Evolutionary conservation across 73 alveolate species (phyloP), one percentile per base, ranked within the genome.

Genomic region (Halteria grandinella): DNA sequence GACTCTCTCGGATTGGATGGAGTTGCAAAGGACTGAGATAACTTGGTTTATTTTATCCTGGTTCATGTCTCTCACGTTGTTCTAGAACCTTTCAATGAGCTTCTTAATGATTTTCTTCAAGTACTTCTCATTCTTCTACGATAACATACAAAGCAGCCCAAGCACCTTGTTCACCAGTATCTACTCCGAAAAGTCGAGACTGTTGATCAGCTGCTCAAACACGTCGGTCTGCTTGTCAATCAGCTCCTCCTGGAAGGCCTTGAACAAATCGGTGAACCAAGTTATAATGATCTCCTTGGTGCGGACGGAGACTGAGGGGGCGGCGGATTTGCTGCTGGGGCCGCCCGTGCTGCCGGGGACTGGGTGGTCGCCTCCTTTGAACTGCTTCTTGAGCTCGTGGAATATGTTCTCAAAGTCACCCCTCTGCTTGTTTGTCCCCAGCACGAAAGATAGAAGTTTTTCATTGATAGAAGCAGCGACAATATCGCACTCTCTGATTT

Each of bases 261-360:
- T 80, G 53, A 80, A 69, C 52, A 80, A 53, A n/a, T 69, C 54
- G 40, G 72, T 80, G 50, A 80, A 69, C 90, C 90, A 80, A 14
- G 29, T 52, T n/a, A 80, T 47, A 17, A 73, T 54, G 6, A 80
- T 80, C 25, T 80, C 90, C 31, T 69, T 80, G 1, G 90, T 48
- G 29, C 43, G 66, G 2, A 58, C 63, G 62, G 37, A 60, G n/a
- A 60, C 43, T 15, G 6, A 1, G 6, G 11, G 36, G 43, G 18
- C 43, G 7, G 37, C 43, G 41, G 45, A 40, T 15, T 60, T 49
- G 20, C 77, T 60, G 59, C 10, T 40, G 20, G 18, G 58, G n/a
- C n/a, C n/a, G n/a, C n/a, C n/a, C n/a, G n/a, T n/a, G n/a, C n/a
- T n/a, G n/a, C n/a, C n/a, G n/a, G n/a, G n/a, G n/a, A n/a, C n/a